phyloP scores from a whole-genome alignment of 169 alveolate genomes.

The Eimeria sp. region DNA sequence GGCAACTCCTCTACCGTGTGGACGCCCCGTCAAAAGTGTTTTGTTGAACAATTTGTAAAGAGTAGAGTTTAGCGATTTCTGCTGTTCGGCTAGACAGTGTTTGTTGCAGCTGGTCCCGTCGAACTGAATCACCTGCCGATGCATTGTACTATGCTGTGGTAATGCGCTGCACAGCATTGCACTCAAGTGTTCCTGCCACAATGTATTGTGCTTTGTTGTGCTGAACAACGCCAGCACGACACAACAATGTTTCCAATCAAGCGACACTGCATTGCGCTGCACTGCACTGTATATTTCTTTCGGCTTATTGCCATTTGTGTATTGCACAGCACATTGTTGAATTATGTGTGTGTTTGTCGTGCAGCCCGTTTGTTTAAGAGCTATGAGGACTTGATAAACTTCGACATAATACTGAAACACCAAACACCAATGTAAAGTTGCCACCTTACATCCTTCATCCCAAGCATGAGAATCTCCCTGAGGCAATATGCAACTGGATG shows the following conservation, averaged over 20 bases:
- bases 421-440: conserved; percentile 63
- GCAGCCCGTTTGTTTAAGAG: conserved; percentile 62
- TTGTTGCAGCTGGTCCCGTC: background rate
- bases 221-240: background rate
- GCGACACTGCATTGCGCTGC: background rate
- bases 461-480: background rate
- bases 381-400: conserved; percentile 63
- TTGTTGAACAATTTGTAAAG: background rate
- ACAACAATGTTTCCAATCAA: background rate
- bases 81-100: background rate
- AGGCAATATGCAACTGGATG: background rate
- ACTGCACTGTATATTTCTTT: background rate
- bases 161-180: background rate
- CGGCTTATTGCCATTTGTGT: background rate
- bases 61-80: background rate
- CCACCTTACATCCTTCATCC: background rate
- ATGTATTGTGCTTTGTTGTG: background rate
- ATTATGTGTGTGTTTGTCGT: background rate
- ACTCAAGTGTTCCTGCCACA: background rate
- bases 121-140: background rate
- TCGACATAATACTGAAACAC: conserved; percentile 76
- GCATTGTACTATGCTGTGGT: background rate
- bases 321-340: background rate
- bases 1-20: background rate
- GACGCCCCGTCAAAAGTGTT: background rate